phyloP scores from a whole-genome alignment of 2,329 filamentous ascomycete species.

The Claviceps sorghi region DNA sequence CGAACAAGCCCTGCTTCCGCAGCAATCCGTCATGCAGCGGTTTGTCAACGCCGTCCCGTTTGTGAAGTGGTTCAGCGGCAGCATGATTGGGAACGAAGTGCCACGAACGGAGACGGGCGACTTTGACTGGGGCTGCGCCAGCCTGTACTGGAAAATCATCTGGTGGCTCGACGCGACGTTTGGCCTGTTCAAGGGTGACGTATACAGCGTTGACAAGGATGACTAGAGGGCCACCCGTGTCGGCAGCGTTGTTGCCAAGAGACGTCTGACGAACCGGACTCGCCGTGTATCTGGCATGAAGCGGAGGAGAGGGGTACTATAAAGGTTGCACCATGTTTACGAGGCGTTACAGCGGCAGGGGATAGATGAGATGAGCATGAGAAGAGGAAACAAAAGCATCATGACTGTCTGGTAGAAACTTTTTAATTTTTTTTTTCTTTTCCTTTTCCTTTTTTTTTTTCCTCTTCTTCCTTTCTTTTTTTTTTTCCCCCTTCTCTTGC shows the following conservation, averaged over 20 bases:
- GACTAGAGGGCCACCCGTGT: constrained; percentile 23
- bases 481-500: no score
- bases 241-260: background rate
- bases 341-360: background rate
- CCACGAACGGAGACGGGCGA: constrained; percentile 58
- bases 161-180: constrained; percentile 48
- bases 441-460: background rate
- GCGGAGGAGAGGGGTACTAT: background rate
- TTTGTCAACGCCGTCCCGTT: constrained; percentile 52
- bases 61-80: constrained; percentile 56
- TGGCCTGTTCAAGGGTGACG: constrained; percentile 43
- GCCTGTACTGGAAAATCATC: constrained; percentile 53
- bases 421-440: background rate
- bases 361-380: background rate
- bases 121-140: constrained; percentile 60
- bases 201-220: constrained; percentile 43
- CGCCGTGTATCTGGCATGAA: background rate
- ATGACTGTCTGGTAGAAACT: background rate
- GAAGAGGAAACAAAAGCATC: background rate
- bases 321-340: background rate
- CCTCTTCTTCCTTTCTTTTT: no score
- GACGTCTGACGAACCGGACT: background rate
- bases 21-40: constrained; percentile 49
- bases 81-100: constrained; percentile 61
- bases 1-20: constrained; percentile 55